A percentile compares a stretch with the other conserved stretches of the same genome.
These are phyloP conservation scores for Diplodia sapinea DNA, from an alignment of 2,329 filamentous ascomycete genomes.

Conservation along the genomic window DNA sequence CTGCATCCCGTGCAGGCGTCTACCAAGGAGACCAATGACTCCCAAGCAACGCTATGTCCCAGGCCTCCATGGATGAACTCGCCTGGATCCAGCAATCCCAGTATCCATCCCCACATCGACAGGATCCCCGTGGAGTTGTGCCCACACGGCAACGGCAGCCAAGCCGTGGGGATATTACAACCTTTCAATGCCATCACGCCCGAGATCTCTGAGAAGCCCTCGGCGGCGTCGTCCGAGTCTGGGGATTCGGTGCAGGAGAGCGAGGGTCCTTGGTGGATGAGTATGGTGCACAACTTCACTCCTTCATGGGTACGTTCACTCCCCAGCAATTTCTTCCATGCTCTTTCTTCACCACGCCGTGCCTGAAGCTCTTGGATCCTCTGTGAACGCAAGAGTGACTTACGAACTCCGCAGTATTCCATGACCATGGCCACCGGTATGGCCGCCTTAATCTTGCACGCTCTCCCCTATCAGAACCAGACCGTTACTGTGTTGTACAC, in stretches of 20 bases:
- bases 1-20: conserved; percentile 25
- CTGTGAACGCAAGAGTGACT: neutral
- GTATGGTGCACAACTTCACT: conserved; percentile 42
- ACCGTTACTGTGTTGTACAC: conserved; percentile 67
- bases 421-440: conserved; percentile 69
- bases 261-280: conserved; percentile 22
- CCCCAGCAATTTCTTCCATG: neutral
- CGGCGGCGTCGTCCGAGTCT: conserved; percentile 22
- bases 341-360: neutral
- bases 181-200: conserved; percentile 10
- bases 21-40: conserved; percentile 2
- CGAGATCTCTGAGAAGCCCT: conserved; percentile 26
- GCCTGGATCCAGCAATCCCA: conserved; percentile 8
- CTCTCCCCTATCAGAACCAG: conserved; percentile 64
- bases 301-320: conserved; percentile 40
- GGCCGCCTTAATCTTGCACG: conserved; percentile 66
- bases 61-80: conserved; percentile 24
- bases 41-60: conserved; percentile 8
- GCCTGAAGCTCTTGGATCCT: neutral
- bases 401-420: conserved; percentile 36
- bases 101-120: conserved; percentile 20
- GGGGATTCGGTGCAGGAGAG: conserved; percentile 14
- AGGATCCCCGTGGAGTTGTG: conserved; percentile 5
- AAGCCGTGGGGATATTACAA: conserved; percentile 17
- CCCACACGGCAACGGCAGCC: conserved; percentile 27